Percentiles rank a stretch among this genome's conserved stretches.
These are phyloP conservation scores for Cytospora piceae DNA, from an alignment of 2,329 filamentous ascomycete species.

Conservation along the genomic window DNA sequence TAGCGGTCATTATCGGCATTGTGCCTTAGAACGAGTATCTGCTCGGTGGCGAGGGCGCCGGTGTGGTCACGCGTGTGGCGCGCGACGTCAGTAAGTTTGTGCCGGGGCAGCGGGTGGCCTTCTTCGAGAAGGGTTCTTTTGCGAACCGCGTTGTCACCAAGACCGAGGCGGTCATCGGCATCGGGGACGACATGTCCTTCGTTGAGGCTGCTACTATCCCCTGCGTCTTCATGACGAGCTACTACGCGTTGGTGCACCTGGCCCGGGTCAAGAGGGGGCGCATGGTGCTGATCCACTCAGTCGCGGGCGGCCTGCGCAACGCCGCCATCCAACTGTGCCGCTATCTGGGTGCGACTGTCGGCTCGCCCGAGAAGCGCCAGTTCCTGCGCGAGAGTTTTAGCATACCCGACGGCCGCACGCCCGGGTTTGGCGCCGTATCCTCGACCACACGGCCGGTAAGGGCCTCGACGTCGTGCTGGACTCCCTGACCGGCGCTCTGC, in stretches of 20 bases:
- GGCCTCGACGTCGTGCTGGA: slow-evolving; percentile 25
- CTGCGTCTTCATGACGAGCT: background rate
- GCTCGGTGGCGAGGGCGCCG: slow-evolving; percentile 5
- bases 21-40: slow-evolving; percentile 14
- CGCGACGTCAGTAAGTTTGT: slow-evolving; percentile 3
- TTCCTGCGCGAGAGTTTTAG: slow-evolving; percentile 29
- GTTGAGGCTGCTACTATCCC: slow-evolving; percentile 6
- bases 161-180: slow-evolving; percentile 21
- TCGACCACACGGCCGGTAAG: background rate
- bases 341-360: background rate
- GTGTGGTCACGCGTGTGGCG: background rate
- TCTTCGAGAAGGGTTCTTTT: slow-evolving; percentile 29
- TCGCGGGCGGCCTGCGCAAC: slow-evolving; percentile 7
- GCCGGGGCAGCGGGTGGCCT: slow-evolving; percentile 24
- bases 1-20: slow-evolving; percentile 37
- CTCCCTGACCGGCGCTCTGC: slow-evolving; percentile 7
- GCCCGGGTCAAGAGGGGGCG: background rate
- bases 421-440: background rate
- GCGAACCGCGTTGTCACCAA: slow-evolving; percentile 31
- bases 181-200: slow-evolving; percentile 38
- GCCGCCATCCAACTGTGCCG: slow-evolving; percentile 10
- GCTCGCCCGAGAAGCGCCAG: no score
- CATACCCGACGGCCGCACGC: slow-evolving; percentile 15
- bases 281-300: slow-evolving; percentile 15
- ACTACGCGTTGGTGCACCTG: background rate